Conservation (phyloP, 2,329 filamentous ascomycete species). For the Alternaria incomplexa region DNA sequence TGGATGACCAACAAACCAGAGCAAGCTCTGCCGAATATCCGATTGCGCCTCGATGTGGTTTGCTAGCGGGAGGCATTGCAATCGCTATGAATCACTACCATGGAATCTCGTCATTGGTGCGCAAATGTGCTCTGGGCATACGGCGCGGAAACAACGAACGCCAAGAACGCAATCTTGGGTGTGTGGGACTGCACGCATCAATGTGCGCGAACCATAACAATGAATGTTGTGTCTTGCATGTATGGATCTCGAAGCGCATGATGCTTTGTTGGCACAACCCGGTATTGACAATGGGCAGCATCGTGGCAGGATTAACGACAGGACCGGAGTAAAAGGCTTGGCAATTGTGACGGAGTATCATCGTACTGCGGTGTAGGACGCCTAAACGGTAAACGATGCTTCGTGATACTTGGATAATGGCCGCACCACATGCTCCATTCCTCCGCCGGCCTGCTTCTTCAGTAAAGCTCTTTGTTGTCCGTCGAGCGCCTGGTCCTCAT, state of each 20-base stretch:
- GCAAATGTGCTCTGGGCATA: neutral
- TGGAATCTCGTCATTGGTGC: neutral
- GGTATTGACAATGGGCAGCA: neutral
- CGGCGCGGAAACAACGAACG: neutral
- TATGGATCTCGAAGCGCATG: neutral
- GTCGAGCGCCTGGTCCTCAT: neutral
- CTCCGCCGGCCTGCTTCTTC: neutral
- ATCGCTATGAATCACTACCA: conserved; percentile 3
- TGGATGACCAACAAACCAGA: conserved; percentile 5
- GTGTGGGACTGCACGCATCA: neutral
- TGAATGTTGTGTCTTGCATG: neutral
- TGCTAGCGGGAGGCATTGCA: neutral
- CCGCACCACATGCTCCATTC: neutral
- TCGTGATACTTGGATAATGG: neutral
- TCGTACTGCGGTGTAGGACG: neutral
- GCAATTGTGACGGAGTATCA: neutral
- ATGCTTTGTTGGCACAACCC: conserved; percentile 1
- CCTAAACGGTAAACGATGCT: conserved; percentile 1
- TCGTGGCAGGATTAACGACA: neutral
- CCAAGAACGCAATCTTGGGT: neutral
- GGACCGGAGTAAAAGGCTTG: neutral
- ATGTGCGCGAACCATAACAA: neutral
- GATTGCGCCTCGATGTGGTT: conserved; percentile 13
- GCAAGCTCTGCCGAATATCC: conserved; percentile 9
- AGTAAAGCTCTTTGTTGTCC: neutral